phyloP scores from a whole-genome alignment of 169 alveolate genomes.

The Eimeria zaria region DNA sequence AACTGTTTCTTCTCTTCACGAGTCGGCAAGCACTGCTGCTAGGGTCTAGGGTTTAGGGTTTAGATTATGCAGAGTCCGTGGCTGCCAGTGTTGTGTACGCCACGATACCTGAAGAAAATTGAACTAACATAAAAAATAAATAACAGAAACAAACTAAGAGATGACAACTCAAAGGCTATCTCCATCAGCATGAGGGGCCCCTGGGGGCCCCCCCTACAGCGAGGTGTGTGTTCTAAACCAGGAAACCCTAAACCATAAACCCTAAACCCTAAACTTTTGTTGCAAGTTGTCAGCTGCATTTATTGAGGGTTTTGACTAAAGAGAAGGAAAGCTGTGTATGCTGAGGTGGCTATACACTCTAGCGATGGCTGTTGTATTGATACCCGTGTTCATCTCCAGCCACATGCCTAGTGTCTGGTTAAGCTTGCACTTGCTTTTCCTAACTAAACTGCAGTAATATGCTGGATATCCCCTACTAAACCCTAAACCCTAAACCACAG shows the following conservation, averaged over 20 bases:
- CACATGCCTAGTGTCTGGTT: not conserved
- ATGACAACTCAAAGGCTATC: not conserved
- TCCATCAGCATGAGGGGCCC: not conserved
- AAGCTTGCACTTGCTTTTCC: not conserved
- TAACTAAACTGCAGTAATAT: not conserved
- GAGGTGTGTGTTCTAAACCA: not conserved
- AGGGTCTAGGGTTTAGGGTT: conserved; percentile 17
- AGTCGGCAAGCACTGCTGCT: not conserved
- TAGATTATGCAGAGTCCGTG: not conserved
- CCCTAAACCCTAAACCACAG: conserved; percentile 6
- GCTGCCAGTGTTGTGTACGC: not conserved
- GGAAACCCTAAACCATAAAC: not conserved
- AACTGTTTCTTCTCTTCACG: not conserved
- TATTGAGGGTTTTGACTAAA: not conserved
- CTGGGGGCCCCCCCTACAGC: not conserved
- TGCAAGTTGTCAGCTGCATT: not conserved
- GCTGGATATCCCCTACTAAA: not conserved
- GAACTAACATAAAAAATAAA: not conserved
- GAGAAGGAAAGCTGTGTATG: not conserved
- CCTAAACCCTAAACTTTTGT: conserved; percentile 6
- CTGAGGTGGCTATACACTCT: not conserved
- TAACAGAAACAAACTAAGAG: not conserved
- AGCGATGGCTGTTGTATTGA: not conserved
- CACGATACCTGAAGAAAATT: not conserved
- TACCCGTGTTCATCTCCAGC: not conserved